phyloP scores from a whole-genome alignment of 108 stramenopile genomes.

The Nannochloropsis gaditana region DNA sequence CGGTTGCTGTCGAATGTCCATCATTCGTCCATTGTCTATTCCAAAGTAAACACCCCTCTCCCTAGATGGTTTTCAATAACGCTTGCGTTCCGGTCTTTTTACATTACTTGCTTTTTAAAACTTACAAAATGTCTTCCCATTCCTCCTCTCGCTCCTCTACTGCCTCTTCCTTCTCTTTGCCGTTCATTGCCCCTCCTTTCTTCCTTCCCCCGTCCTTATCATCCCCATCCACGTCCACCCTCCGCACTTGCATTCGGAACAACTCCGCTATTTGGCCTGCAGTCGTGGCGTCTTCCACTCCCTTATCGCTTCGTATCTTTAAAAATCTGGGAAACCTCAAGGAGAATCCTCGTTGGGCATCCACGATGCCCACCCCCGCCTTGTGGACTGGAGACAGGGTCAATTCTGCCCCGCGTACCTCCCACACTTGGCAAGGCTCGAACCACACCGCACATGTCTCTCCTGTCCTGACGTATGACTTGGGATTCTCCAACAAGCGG shows the following conservation, averaged over 20 bases:
- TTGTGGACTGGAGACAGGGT: slow-evolving; percentile 8
- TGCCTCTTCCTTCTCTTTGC: not conserved
- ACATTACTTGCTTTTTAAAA: not conserved
- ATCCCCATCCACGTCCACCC: not conserved
- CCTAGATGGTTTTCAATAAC: not conserved
- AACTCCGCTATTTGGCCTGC: slow-evolving; percentile 23
- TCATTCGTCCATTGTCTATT: not conserved
- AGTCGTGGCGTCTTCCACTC: slow-evolving; percentile 24
- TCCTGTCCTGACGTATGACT: slow-evolving; percentile 23
- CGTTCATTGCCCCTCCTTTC: not conserved
- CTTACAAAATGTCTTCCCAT: not conserved
- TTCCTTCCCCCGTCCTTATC: not conserved
- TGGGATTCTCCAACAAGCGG: not conserved
- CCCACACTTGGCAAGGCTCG: slow-evolving; percentile 24
- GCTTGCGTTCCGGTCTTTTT: not conserved
- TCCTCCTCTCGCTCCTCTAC: not conserved
- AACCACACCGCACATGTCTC: slow-evolving; percentile 30
- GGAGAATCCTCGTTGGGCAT: not conserved
- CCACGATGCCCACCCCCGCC: not conserved
- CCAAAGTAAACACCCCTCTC: not conserved
- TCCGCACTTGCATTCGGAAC: slow-evolving; percentile 20
- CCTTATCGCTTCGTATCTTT: not conserved
- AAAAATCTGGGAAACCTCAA: slow-evolving; percentile 25
- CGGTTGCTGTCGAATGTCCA: not conserved
- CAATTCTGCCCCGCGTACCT: slow-evolving; percentile 22